Conservation (phyloP, 2,329 filamentous ascomycete species). For the Sporothrix luriei region DNA sequence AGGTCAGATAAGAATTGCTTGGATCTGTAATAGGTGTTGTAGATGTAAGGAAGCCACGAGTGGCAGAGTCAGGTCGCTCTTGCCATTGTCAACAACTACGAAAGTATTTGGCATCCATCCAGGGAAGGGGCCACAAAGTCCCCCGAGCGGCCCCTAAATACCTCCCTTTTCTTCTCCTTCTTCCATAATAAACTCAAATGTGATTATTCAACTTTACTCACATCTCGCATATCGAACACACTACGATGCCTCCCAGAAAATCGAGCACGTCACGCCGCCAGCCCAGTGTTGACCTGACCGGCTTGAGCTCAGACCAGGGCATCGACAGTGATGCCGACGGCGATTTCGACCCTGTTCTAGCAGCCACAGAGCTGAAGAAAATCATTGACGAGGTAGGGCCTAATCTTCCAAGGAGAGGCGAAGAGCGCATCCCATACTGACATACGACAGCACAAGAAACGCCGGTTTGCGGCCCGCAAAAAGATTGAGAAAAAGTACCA, state of each 20-base stretch:
- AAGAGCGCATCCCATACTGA: neutral
- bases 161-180: neutral
- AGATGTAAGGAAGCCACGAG: slow-evolving; percentile 1
- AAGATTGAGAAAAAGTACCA: slow-evolving; percentile 36
- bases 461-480: slow-evolving; percentile 33
- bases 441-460: slow-evolving; percentile 35
- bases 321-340: slow-evolving; percentile 30
- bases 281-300: slow-evolving; percentile 28
- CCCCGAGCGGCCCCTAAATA: too few species aligned
- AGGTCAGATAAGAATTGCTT: neutral
- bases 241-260: slow-evolving; percentile 28
- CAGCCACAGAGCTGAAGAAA: slow-evolving; percentile 33
- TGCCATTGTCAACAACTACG: neutral
- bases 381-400: slow-evolving; percentile 34
- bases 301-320: slow-evolving; percentile 17
- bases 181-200: neutral
- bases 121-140: neutral
- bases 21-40: neutral
- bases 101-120: neutral
- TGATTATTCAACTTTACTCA: neutral
- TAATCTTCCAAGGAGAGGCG: neutral
- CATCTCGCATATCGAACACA: neutral
- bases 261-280: slow-evolving; percentile 9
- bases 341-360: slow-evolving; percentile 33
- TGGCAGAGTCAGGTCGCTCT: neutral